phyloP scores from a whole-genome alignment of 805 yeast genomes.

The Lipomyces kockii region DNA sequence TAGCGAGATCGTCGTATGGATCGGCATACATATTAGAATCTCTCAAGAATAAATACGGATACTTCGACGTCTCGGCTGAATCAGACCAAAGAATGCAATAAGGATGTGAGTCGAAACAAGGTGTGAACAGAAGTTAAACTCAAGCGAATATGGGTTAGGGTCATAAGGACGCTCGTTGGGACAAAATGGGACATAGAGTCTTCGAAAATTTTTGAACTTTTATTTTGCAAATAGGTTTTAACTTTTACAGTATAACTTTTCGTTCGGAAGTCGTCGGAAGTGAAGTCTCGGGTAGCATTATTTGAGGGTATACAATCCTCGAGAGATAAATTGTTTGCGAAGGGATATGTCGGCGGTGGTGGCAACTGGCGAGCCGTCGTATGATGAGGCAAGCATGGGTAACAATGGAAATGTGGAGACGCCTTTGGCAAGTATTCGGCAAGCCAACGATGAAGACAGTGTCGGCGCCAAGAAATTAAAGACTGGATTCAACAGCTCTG shows the following conservation, averaged over 20 bases:
- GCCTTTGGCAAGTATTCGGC: neutral
- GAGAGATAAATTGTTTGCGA: neutral
- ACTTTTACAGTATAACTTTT: neutral
- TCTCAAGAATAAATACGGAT: neutral
- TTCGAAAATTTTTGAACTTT: neutral
- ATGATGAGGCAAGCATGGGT: neutral
- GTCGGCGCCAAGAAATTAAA: neutral
- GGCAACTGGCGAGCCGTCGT: neutral
- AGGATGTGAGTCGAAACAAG: neutral
- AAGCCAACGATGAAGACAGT: neutral
- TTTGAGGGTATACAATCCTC: neutral
- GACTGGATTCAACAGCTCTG: neutral
- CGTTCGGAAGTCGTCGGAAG: neutral
- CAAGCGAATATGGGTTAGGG: neutral
- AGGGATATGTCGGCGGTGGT: neutral
- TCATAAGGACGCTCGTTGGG: neutral
- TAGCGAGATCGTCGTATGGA: constrained; percentile 37
- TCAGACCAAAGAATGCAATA: neutral
- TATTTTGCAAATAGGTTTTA: neutral
- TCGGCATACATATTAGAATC: constrained; percentile 27
- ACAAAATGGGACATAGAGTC: too few relatives aligned
- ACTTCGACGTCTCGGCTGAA: neutral
- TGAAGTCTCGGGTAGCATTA: neutral
- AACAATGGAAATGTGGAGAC: neutral
- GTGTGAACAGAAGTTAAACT: neutral